Conservation (phyloP, 2,329 filamentous ascomycete species). For the Furcasterigmium furcatum region DNA sequence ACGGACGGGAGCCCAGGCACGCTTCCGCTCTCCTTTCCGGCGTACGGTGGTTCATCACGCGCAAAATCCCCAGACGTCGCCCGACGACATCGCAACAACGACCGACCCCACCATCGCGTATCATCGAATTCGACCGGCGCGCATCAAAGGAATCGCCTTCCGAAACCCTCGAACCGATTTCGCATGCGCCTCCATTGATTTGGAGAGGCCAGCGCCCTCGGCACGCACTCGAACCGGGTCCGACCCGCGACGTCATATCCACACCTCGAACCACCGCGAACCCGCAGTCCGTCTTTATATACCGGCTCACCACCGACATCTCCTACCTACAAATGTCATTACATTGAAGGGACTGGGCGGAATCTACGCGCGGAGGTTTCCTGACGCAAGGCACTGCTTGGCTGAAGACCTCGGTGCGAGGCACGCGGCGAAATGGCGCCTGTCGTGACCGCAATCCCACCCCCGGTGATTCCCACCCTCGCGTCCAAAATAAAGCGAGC, state of each 20-base stretch:
- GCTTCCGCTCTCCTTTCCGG: background rate
- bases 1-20: background rate
- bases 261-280: background rate
- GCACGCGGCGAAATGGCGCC: conserved; percentile 45
- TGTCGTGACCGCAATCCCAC: conserved; percentile 44
- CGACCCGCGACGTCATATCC: background rate
- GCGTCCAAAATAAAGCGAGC: conserved; percentile 66
- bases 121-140: background rate
- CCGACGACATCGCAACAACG: conserved; percentile 1
- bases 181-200: background rate
- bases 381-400: background rate
- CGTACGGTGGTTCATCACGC: conserved; percentile 1
- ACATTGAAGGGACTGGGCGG: background rate
- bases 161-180: background rate
- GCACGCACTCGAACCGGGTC: background rate
- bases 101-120: background rate
- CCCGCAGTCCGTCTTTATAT: background rate
- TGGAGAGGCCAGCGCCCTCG: background rate
- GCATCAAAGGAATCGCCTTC: background rate
- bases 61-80: background rate
- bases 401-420: background rate
- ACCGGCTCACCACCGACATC: background rate
- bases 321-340: conserved; percentile 1
- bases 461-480: conserved; percentile 26
- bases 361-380: background rate